Percentiles rank a stretch among this genome's conserved stretches.
Conservation (phyloP, 768 basidiomycete genomes). For the Rhodotorula kratochvilovae region DNA sequence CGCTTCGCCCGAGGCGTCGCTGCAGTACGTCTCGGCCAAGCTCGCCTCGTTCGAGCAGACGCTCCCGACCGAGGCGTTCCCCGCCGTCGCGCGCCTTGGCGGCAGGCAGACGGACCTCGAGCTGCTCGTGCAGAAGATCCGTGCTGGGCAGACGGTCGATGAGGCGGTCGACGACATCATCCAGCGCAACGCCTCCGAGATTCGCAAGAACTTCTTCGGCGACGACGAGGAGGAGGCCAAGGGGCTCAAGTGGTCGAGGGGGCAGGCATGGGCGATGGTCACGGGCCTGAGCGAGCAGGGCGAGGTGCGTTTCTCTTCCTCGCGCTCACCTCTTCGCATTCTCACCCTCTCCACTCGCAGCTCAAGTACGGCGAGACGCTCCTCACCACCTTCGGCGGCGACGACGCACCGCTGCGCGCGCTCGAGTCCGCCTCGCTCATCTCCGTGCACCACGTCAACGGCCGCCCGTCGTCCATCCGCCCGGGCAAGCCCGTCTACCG, state of each 20-base stretch:
- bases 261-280: constrained; percentile 82
- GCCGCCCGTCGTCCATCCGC: constrained; percentile 73
- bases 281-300: constrained; percentile 64
- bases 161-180: constrained; percentile 64
- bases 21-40: constrained; percentile 76
- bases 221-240: constrained; percentile 87
- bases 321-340: background rate
- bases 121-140: constrained; percentile 46
- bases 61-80: constrained; percentile 58
- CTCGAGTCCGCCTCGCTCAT: constrained; percentile 86
- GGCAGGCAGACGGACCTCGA: constrained; percentile 87
- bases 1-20: constrained; percentile 72
- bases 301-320: constrained; percentile 45
- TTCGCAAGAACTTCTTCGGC: constrained; percentile 87
- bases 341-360: constrained; percentile 50
- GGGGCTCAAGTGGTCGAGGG: constrained; percentile 70
- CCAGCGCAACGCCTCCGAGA: constrained; percentile 67
- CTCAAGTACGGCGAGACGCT: constrained; percentile 76
- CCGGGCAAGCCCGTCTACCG: constrained; percentile 88
- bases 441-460: constrained; percentile 61
- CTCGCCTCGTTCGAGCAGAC: constrained; percentile 44
- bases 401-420: constrained; percentile 69
- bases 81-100: constrained; percentile 69
- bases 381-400: constrained; percentile 84
- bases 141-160: constrained; percentile 28